These are phyloP conservation scores for Talaromyces liani DNA, from an alignment of 495 filamentous ascomycete genomes.

Conservation along the genomic window DNA sequence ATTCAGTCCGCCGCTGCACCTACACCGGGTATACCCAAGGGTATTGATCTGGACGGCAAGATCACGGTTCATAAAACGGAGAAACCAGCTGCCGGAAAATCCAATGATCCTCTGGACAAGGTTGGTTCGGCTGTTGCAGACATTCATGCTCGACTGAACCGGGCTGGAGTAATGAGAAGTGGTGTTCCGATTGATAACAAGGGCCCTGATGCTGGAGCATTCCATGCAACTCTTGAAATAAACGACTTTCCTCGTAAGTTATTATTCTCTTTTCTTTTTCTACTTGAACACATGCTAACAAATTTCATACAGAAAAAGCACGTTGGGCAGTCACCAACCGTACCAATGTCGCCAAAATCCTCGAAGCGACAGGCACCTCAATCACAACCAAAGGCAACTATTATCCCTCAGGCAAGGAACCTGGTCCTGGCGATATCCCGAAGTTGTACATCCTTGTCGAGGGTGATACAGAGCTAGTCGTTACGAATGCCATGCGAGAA, in stretches of 20 bases:
- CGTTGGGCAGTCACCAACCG: constrained; percentile 98
- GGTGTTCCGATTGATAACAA: constrained; percentile 98
- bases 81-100: constrained; percentile 37
- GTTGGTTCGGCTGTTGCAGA: constrained; percentile 77
- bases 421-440: constrained; percentile 62
- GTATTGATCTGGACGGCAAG: constrained; percentile 62
- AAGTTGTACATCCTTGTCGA: constrained; percentile 98
- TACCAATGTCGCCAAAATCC: constrained; percentile 96
- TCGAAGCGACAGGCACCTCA: constrained; percentile 88
- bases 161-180: constrained; percentile 75
- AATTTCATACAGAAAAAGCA: constrained; percentile 64
- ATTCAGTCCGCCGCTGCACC: constrained; percentile 49
- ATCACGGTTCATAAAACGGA: constrained; percentile 76
- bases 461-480: constrained; percentile 89
- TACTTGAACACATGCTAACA: constrained; percentile 15
- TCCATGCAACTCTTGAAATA: constrained; percentile 96
- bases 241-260: constrained; percentile 92
- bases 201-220: constrained; percentile 92
- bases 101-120: constrained; percentile 71
- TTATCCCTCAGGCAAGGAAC: constrained; percentile 76
- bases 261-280: not conserved
- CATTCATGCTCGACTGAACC: constrained; percentile 80
- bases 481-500: constrained; percentile 86
- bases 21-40: constrained; percentile 49
- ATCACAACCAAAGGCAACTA: constrained; percentile 97